Conservation (phyloP, 2,329 filamentous ascomycete genomes). For the Talaromyces sp. region DNA sequence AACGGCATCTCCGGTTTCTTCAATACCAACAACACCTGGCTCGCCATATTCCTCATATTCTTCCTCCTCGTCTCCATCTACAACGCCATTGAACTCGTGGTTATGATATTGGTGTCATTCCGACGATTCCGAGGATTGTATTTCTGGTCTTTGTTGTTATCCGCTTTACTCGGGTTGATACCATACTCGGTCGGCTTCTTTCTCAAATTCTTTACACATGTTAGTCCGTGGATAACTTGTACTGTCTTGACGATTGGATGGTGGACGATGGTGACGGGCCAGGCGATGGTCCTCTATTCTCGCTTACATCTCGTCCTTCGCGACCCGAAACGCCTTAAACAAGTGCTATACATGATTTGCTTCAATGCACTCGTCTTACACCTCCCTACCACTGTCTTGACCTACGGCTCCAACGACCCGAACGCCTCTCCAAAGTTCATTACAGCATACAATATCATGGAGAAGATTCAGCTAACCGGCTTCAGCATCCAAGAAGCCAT, state of each 20-base stretch:
- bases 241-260: conserved; percentile 53
- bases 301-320: conserved; percentile 59
- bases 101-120: conserved; percentile 41
- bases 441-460: conserved; percentile 44
- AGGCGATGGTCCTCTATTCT: conserved; percentile 61
- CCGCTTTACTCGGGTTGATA: conserved; percentile 35
- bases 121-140: conserved; percentile 40
- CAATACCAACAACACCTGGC: conserved; percentile 1
- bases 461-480: conserved; percentile 45
- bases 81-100: conserved; percentile 48
- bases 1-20: conserved; percentile 16
- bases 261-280: conserved; percentile 60
- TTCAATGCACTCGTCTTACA: conserved; percentile 53
- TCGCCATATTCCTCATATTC: conserved; percentile 12
- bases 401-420: conserved; percentile 43
- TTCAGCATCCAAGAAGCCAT: conserved; percentile 48
- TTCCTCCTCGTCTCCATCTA: conserved; percentile 43
- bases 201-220: conserved; percentile 38
- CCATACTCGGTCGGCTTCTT: conserved; percentile 44
- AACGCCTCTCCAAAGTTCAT: conserved; percentile 28
- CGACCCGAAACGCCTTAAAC: conserved; percentile 48
- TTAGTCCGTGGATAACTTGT: conserved; percentile 32
- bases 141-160: conserved; percentile 41
- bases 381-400: conserved; percentile 53
- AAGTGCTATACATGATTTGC: conserved; percentile 58